A percentile compares a stretch with the other conserved stretches of the same genome.
phyloP scores from a whole-genome alignment of 2,329 filamentous ascomycete genomes.

The Berkeleyomyces rouxiae region DNA sequence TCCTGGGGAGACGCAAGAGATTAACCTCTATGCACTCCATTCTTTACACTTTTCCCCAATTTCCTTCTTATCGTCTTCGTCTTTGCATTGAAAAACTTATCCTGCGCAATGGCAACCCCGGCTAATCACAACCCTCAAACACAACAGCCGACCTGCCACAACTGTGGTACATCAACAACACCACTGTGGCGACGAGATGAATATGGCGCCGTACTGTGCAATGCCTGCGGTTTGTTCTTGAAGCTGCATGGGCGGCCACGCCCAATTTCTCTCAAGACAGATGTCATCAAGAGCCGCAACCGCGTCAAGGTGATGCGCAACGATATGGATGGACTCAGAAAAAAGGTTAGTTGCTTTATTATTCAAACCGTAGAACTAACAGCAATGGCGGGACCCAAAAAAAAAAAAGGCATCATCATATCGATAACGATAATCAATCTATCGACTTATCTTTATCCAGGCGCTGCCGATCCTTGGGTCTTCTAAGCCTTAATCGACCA shows the following conservation, averaged over 20 bases:
- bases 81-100: slow-evolving; percentile 16
- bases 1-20: not conserved
- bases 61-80: slow-evolving; percentile 17
- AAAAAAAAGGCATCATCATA: not conserved
- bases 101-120: slow-evolving; percentile 25
- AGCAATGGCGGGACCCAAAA: not conserved
- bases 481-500: not conserved
- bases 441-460: slow-evolving; percentile 2
- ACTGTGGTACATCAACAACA: slow-evolving; percentile 89
- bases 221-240: slow-evolving; percentile 92
- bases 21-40: not conserved
- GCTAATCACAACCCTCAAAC: slow-evolving; percentile 40
- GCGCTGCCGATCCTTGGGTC: not conserved
- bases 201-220: slow-evolving; percentile 87
- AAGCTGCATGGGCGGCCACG: slow-evolving; percentile 89
- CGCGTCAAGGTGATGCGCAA: slow-evolving; percentile 76
- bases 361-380: not conserved
- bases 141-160: slow-evolving; percentile 78
- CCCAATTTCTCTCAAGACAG: slow-evolving; percentile 92
- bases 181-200: slow-evolving; percentile 97
- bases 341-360: slow-evolving; percentile 43
- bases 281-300: slow-evolving; percentile 99
- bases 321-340: slow-evolving; percentile 39
- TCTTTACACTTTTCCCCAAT: slow-evolving; percentile 1
- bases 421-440: slow-evolving; percentile 10